Evolutionary conservation across 305 asterid species (phyloP).

Genomic region (Fraxinus greggii): DNA sequence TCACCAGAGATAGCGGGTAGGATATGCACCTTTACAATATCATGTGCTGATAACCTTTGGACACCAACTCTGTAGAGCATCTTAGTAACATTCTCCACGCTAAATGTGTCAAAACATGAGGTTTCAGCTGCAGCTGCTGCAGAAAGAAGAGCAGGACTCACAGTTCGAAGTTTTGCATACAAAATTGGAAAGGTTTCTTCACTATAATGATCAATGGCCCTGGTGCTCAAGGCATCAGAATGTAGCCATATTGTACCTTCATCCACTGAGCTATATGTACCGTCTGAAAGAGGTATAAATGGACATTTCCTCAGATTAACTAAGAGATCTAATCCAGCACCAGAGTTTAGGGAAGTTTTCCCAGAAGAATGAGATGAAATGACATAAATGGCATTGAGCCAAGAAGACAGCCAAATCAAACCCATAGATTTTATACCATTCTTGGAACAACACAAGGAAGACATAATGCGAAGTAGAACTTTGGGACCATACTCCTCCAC

Average conservation of each 20-base stretch:
- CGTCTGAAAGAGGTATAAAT: slow-evolving; percentile 84
- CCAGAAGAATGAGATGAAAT: slow-evolving; percentile 39
- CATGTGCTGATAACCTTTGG: slow-evolving; percentile 83
- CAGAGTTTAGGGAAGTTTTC: slow-evolving; percentile 36
- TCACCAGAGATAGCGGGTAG: slow-evolving; percentile 60
- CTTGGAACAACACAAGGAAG: slow-evolving; percentile 57
- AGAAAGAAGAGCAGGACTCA: slow-evolving; percentile 63
- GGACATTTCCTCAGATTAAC: slow-evolving; percentile 52
- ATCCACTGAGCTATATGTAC: slow-evolving; percentile 64
- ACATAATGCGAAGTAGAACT: slow-evolving; percentile 50
- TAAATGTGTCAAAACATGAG: slow-evolving; percentile 39
- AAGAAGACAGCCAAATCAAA: slow-evolving; percentile 69
- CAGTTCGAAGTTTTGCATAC: slow-evolving; percentile 65
- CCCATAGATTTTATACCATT: slow-evolving; percentile 70
- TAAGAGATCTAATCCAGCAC: slow-evolving; percentile 52
- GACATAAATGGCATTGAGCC: slow-evolving; percentile 62
- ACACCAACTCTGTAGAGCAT: slow-evolving; percentile 86
- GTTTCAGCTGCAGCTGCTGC: slow-evolving; percentile 48
- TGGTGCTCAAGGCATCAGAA: slow-evolving; percentile 42
- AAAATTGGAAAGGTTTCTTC: slow-evolving; percentile 59
- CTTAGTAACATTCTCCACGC: slow-evolving; percentile 53
- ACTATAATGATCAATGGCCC: slow-evolving; percentile 43
- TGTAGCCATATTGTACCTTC: slow-evolving; percentile 84
- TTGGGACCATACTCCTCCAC: slow-evolving; percentile 87
- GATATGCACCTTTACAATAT: slow-evolving; percentile 68